phyloP scores from a whole-genome alignment of 176 grass and related monocot species.

The Phyllostachys edulis region DNA sequence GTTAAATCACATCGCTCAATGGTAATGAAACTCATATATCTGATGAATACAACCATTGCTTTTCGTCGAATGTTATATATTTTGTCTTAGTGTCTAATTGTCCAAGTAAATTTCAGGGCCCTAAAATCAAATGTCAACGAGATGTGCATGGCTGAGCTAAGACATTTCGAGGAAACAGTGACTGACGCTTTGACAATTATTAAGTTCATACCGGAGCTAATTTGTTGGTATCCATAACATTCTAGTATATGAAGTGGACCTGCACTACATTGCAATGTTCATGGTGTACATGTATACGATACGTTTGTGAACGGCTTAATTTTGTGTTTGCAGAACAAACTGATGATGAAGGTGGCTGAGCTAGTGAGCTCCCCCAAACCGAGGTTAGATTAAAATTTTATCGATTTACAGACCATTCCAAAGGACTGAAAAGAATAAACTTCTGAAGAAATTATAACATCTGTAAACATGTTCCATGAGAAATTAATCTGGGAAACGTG shows the following conservation, averaged over 20 bases:
- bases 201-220: constrained; percentile 37
- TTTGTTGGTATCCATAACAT: neutral
- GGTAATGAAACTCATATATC: constrained; percentile 30
- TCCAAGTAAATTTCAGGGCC: constrained; percentile 24
- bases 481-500: neutral
- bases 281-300: neutral
- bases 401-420: neutral
- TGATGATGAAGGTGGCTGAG: constrained; percentile 10
- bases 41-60: neutral
- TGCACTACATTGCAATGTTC: neutral
- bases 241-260: neutral
- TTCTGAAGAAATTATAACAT: neutral
- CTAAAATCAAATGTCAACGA: constrained; percentile 24
- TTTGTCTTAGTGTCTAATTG: neutral
- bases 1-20: constrained; percentile 25
- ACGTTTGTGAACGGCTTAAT: neutral
- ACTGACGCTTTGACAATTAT: constrained; percentile 16
- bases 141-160: constrained; percentile 20
- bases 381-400: neutral
- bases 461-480: neutral
- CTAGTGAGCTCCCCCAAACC: neutral
- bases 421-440: neutral
- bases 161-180: constrained; percentile 29
- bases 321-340: constrained; percentile 22
- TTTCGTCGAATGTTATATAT: neutral